Evolutionary conservation across 225 moss, liverwort and hornwort genomes (phyloP), one percentile per base, ranked within the genome.

Genomic region (Pleurozium schreberi): DNA sequence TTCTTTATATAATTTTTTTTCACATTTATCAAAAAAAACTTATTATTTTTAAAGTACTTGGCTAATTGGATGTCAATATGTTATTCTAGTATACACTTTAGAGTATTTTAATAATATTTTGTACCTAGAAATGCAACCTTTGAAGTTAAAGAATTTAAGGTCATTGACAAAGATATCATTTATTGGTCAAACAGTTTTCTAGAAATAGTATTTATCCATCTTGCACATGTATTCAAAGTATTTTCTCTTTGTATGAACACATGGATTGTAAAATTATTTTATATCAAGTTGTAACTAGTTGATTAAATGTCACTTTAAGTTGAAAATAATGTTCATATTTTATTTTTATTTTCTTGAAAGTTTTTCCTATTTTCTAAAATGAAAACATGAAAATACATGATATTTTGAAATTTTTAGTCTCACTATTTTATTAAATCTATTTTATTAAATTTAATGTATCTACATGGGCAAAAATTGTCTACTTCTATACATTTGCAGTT

Each of bases 171-270:
- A 2, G 5, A 74, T 74, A 31, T 12, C 1, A 75, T 20, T 11
- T 13, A 8, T 50, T 33, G 2, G 5, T 20, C 6, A 50, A 20
- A 33, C 8, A 1, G 3, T 33, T 50, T 33, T 33, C 0, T 3
- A 13, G 6, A 74, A 34, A 50, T 75, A 13, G 0, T 1, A 50
- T 21, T 50, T 21, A 0, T 47, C 12, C 4, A 74, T 18, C 19
- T 74, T 74, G 2, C 21, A 12, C 5, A 49, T 12, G 8, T 20
- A 33, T 20, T 75, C 3, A 50, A 33, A 75, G 5, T 33, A 6
- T 34, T 0, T 2, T 49, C 30, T 20, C 2, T 50, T 20, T 19
- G 20, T 12, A 75, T 19, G 3, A 49, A 30, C 2, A 73, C 0
- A 17, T 45, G 0, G 3, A 73, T 45, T 17, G 6, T 28, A 45